Evolutionary conservation across 495 filamentous ascomycete genomes (phyloP), one percentile per base, ranked within the genome.

Genomic region (Penicillium coprophilum): DNA sequence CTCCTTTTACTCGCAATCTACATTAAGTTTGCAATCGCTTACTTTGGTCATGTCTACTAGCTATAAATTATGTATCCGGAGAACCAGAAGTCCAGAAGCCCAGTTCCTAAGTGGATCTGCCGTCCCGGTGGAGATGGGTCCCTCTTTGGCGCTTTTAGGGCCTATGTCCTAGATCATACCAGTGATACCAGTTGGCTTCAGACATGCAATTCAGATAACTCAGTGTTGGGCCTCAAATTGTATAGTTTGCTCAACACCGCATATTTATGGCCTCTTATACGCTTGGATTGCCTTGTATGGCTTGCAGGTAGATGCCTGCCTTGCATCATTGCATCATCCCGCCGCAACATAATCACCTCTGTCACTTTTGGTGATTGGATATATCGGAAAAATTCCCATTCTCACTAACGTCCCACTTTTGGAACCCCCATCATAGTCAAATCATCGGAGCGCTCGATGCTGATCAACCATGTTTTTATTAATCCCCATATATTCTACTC

Each of bases 261-360:
- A 47, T 41, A 40, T 58, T 39, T 46, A 38, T 55, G 59, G 59
- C 55, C 59, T 58, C 46, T 36, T 32, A 47, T 51, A 43, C 40
- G 34, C 17, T 46, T 50, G 31, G 51, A 57, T 49, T 50, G 58
- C 61, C 17, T 50, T 50, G 39, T 46, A 57, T 53, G 54, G 61
- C 61, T 58, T 64, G 61, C 57, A 61, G 61, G 61, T 51, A 62
- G 50, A 50, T 21, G 43, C 19, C 47, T 47, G 43, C 50, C 46
- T 57, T 63, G 57, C 61, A 58, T 46, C 20, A 61, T 64, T 64
- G 58, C 58, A 64, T 64, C 57, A 60, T 64, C 55, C 58, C 53
- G 55, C 38, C 52, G 56, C 41, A 46, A 46, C 24, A 45, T 12
- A 23, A 31, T 53, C 48, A 46, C 45, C 30, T 57, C 38, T 43